Conservation (phyloP, 768 basidiomycete genomes). For the Termitomyces sp. region DNA sequence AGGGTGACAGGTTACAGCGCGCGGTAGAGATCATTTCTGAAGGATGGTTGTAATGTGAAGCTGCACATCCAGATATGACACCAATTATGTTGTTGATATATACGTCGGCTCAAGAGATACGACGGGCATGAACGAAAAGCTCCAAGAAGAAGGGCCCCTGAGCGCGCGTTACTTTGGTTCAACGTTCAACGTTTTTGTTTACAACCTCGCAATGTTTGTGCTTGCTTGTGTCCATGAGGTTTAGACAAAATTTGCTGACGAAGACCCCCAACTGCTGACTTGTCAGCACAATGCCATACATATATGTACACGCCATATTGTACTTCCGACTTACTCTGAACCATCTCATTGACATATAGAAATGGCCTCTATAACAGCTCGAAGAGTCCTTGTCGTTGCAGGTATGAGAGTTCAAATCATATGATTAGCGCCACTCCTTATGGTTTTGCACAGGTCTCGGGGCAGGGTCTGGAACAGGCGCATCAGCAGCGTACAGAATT, state of each 20-base stretch:
- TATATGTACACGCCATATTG: too few relatives aligned
- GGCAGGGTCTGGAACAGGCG: conserved; percentile 52
- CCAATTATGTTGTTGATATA: too few relatives aligned
- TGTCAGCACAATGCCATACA: background rate
- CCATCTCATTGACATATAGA: background rate
- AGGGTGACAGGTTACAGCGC: too few relatives aligned
- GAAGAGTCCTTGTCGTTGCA: conserved; percentile 56
- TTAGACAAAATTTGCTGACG: background rate
- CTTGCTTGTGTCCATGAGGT: background rate
- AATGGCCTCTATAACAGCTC: conserved; percentile 31
- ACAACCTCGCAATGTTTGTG: background rate
- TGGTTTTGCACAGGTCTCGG: conserved; percentile 34
- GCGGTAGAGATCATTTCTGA: too few relatives aligned
- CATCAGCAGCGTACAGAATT: conserved; percentile 47
- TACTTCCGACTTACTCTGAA: background rate
- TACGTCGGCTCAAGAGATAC: too few relatives aligned
- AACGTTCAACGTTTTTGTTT: too few relatives aligned
- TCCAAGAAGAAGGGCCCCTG: too few relatives aligned
- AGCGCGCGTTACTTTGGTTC: too few relatives aligned
- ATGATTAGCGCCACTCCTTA: background rate
- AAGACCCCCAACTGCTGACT: background rate
- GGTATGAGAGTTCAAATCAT: conserved; percentile 25
- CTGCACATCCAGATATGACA: too few relatives aligned
- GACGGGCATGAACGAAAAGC: too few relatives aligned
- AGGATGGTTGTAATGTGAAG: too few relatives aligned